A percentile compares a stretch with the other conserved stretches of the same genome.
Evolutionary conservation across 768 basidiomycete genomes (phyloP).

Genomic region (Pisolithus microcarpus): DNA sequence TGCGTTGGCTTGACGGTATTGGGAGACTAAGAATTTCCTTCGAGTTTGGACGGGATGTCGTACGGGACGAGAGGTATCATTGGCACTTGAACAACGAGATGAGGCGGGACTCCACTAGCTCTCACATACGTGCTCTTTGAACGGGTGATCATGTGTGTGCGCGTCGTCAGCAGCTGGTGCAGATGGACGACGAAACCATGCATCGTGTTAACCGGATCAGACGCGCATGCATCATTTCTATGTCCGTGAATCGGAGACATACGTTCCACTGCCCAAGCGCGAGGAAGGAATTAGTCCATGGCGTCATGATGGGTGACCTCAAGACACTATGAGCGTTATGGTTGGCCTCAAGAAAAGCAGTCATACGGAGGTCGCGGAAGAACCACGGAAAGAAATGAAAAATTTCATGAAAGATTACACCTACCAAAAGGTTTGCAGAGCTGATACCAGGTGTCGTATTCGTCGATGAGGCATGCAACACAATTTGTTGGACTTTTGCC

Average conservation of each 20-base stretch:
- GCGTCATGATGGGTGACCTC: conserved; percentile 89
- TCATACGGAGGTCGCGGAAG: conserved; percentile 94
- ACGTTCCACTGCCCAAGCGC: conserved; percentile 94
- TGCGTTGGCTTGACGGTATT: no score
- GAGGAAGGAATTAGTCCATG: conserved; percentile 90
- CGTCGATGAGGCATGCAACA: conserved; percentile 80
- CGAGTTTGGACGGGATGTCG: no score
- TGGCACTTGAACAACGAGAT: no score
- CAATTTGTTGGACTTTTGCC: neutral
- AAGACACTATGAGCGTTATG: conserved; percentile 99
- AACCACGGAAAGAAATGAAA: conserved; percentile 90
- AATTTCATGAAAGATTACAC: conserved; percentile 96
- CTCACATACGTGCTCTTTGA: no score
- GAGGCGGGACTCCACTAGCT: no score
- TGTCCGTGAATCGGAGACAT: conserved; percentile 96
- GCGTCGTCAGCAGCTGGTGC: conserved; percentile 60
- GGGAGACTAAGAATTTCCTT: no score
- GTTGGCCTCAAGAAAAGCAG: conserved; percentile 47
- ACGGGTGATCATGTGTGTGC: no score
- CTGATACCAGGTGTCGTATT: conserved; percentile 97
- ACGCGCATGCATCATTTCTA: conserved; percentile 96
- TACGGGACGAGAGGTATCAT: no score
- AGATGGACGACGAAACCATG: conserved; percentile 77
- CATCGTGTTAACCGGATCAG: conserved; percentile 91
- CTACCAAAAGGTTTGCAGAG: conserved; percentile 94